Conservation (phyloP, 1,284 basidiomycete species). For the Tylopilus sp. region DNA sequence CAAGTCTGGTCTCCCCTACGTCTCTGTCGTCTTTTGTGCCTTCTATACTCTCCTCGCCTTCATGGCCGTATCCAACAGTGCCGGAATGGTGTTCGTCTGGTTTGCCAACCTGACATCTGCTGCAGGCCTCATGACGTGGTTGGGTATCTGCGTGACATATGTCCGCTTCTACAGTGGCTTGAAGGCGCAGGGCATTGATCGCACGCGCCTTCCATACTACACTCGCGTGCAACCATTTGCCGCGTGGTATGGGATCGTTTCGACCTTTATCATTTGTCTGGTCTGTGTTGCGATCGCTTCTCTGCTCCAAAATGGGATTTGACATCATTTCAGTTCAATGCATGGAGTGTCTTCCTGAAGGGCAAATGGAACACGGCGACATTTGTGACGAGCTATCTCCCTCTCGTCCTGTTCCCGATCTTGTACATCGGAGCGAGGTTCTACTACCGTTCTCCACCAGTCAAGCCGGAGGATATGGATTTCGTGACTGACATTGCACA, state of each 20-base stretch:
- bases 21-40: constrained; percentile 65
- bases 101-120: constrained; percentile 71
- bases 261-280: constrained; percentile 63
- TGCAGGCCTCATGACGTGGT: constrained; percentile 74
- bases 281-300: constrained; percentile 42
- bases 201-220: constrained; percentile 62
- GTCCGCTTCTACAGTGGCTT: constrained; percentile 75
- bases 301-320: not conserved
- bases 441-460: constrained; percentile 45
- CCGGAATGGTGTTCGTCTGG: constrained; percentile 74
- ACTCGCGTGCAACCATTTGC: constrained; percentile 64
- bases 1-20: constrained; percentile 71
- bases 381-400: constrained; percentile 79
- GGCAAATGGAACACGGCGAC: constrained; percentile 54
- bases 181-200: constrained; percentile 70
- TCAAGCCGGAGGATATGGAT: constrained; percentile 68
- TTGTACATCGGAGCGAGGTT: constrained; percentile 62
- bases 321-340: constrained; percentile 54
- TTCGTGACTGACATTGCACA: constrained; percentile 69
- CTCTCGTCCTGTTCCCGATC: constrained; percentile 70
- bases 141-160: constrained; percentile 77
- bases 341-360: constrained; percentile 73
- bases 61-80: constrained; percentile 60
- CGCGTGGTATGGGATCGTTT: constrained; percentile 61
- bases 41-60: constrained; percentile 72